Conservation (phyloP, 208 protist species). For the Naegleria gruberi region DNA sequence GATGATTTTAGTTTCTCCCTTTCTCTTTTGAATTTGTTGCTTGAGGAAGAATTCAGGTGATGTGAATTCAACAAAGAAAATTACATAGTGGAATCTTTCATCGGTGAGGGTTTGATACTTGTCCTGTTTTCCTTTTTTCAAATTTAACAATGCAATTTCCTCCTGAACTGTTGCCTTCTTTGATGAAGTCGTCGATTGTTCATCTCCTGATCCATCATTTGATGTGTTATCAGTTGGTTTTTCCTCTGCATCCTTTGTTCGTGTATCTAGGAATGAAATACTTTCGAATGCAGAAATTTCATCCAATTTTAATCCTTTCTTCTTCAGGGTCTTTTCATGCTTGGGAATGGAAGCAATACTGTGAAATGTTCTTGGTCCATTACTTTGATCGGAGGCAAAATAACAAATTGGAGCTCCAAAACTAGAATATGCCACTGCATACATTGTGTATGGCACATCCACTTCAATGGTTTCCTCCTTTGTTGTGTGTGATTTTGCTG, state of each 20-base stretch:
- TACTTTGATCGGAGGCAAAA: not conserved
- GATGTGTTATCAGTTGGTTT: too few relatives aligned
- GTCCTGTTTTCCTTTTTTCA: not conserved
- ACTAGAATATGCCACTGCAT: not conserved
- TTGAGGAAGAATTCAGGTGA: not conserved
- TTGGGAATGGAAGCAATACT: not conserved
- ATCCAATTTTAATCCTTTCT: not conserved
- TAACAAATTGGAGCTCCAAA: not conserved
- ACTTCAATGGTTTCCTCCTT: not conserved
- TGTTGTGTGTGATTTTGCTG: not conserved
- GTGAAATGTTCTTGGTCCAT: not conserved
- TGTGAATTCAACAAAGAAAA: not conserved
- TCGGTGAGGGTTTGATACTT: not conserved
- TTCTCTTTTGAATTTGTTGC: not conserved
- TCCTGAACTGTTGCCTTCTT: not conserved
- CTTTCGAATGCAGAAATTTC: not conserved
- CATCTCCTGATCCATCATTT: not conserved
- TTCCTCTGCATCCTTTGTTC: not conserved
- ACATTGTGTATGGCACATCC: not conserved
- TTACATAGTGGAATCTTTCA: not conserved
- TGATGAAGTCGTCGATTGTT: not conserved
- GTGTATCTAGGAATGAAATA: not conserved
- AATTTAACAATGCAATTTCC: not conserved
- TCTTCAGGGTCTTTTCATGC: not conserved
- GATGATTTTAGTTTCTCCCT: not conserved